Conservation (phyloP, 1,284 basidiomycete genomes). For the Apiotrichum sp. region DNA sequence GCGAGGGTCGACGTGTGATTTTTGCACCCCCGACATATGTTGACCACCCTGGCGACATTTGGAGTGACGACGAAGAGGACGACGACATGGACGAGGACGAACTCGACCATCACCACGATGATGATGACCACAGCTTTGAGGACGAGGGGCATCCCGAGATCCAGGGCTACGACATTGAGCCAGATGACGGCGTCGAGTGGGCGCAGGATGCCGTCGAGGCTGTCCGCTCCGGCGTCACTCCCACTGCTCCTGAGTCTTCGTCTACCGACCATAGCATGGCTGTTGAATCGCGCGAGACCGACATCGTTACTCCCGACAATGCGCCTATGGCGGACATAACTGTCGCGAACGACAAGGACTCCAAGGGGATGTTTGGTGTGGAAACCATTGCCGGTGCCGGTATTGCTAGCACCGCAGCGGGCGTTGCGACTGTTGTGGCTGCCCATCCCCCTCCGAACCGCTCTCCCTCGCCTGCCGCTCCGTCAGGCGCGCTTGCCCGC, state of each 20-base stretch:
- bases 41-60: conserved; percentile 52
- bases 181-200: conserved; percentile 52
- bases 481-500: conserved; percentile 1
- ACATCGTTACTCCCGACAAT: background rate
- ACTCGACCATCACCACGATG: conserved; percentile 62
- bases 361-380: background rate
- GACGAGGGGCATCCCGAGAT: conserved; percentile 17
- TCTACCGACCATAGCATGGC: conserved; percentile 2
- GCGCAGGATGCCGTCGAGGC: conserved; percentile 47
- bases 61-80: conserved; percentile 69
- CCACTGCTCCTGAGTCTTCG: background rate
- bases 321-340: background rate
- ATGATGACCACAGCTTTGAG: conserved; percentile 17
- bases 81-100: conserved; percentile 48
- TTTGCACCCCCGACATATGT: conserved; percentile 52
- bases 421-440: background rate
- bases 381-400: background rate
- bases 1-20: conserved; percentile 38
- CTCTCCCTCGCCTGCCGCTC: conserved; percentile 5
- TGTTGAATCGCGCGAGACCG: background rate
- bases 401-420: background rate
- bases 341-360: background rate
- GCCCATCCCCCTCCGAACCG: conserved; percentile 8
- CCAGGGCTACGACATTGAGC: conserved; percentile 39
- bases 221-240: conserved; percentile 35